Evolutionary conservation across 2,329 filamentous ascomycete species (phyloP).

Genomic region (Neofusicoccum umdonicola): DNA sequence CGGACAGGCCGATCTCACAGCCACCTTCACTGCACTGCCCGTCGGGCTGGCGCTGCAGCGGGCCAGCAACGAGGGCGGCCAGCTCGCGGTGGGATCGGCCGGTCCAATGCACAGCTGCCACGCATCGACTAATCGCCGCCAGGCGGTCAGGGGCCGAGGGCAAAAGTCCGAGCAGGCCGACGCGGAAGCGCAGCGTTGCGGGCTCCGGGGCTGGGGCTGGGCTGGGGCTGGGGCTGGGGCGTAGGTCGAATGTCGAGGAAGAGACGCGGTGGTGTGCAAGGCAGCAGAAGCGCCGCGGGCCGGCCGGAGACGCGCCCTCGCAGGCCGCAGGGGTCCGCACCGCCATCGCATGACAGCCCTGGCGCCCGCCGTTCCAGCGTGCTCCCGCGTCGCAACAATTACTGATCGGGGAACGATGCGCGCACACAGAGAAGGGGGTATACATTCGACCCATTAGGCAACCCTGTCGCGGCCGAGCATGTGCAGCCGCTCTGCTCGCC

Average conservation of each 20-base stretch:
- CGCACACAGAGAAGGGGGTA: neutral
- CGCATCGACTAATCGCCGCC: neutral
- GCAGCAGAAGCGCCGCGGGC: constrained; percentile 3
- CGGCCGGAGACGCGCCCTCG: neutral
- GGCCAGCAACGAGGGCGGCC: neutral
- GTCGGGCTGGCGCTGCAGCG: neutral
- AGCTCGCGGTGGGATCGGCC: neutral
- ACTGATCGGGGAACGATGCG: neutral
- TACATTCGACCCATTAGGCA: neutral
- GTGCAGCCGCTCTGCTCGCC: neutral
- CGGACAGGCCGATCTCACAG: no score
- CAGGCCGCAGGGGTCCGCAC: neutral
- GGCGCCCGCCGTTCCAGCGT: no score
- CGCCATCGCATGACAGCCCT: neutral
- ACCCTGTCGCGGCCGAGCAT: neutral
- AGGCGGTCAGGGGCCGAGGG: neutral
- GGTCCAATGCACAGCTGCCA: constrained; percentile 2
- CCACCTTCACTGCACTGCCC: neutral
- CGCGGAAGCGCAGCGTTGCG: neutral
- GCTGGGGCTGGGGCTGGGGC: neutral
- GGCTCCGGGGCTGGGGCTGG: neutral
- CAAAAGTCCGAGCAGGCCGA: neutral
- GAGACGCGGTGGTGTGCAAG: neutral
- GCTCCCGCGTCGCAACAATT: neutral
- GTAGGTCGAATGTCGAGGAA: neutral